phyloP scores from a whole-genome alignment of 768 basidiomycete genomes.

The Lactarius pseudohatsudake region DNA sequence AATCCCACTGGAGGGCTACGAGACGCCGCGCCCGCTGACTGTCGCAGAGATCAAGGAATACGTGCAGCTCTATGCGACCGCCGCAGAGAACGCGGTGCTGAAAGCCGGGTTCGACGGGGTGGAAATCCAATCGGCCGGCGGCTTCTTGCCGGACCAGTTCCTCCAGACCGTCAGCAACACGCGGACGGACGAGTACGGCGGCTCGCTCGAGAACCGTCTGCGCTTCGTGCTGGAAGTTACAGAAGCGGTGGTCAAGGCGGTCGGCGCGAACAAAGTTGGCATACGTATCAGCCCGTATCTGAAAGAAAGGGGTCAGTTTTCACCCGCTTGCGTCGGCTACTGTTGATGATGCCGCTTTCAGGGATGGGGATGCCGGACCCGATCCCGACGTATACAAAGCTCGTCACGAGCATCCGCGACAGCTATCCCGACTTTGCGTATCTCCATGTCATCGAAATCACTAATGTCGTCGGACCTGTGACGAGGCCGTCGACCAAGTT shows the following conservation, averaged over 20 bases:
- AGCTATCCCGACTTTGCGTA: constrained; percentile 21
- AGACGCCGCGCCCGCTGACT: constrained; percentile 45
- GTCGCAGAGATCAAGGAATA: constrained; percentile 51
- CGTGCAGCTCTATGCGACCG: constrained; percentile 45
- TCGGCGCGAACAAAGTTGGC: constrained; percentile 40
- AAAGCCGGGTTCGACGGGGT: constrained; percentile 36
- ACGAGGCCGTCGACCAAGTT: constrained; percentile 28
- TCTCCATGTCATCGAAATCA: constrained; percentile 38
- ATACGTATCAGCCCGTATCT: constrained; percentile 38
- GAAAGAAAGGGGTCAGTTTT: not conserved
- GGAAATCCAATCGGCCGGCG: constrained; percentile 35
- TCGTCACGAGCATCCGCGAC: constrained; percentile 32
- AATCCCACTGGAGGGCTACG: not conserved
- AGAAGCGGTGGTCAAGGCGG: constrained; percentile 37
- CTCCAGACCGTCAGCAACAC: constrained; percentile 38
- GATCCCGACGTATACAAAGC: constrained; percentile 33
- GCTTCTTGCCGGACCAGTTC: constrained; percentile 41
- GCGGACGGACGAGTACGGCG: constrained; percentile 49
- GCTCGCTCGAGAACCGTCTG: constrained; percentile 44
- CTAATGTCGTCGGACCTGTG: constrained; percentile 1
- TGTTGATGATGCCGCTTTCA: not conserved
- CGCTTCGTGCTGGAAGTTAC: constrained; percentile 43
- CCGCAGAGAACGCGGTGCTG: constrained; percentile 31
- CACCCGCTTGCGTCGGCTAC: too few species aligned
- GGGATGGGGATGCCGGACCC: constrained; percentile 30